phyloP scores from a whole-genome alignment of 805 yeast genomes.

The Saccharomycopsis sp. region DNA sequence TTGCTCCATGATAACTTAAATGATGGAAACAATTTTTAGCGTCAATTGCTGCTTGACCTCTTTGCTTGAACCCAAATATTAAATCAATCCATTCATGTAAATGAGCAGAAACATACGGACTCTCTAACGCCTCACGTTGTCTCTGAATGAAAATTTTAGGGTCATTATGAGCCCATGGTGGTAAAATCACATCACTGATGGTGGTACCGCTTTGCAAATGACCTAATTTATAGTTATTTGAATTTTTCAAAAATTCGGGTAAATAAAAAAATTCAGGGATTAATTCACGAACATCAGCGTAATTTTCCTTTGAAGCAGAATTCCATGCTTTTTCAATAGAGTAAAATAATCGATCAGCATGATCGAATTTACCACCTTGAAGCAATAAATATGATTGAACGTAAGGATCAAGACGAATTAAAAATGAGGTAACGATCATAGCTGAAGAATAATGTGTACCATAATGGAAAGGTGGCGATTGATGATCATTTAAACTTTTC shows the following conservation, averaged over 20 bases:
- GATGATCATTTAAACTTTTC: slow-evolving; percentile 48
- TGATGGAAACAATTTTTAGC: slow-evolving; percentile 76
- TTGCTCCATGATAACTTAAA: slow-evolving; percentile 78
- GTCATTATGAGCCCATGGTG: slow-evolving; percentile 80
- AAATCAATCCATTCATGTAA: slow-evolving; percentile 82
- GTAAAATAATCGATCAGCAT: slow-evolving; percentile 74
- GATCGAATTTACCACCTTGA: slow-evolving; percentile 87
- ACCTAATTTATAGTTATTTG: slow-evolving; percentile 67
- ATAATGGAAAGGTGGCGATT: slow-evolving; percentile 77
- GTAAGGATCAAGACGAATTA: slow-evolving; percentile 73
- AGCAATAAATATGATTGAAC: slow-evolving; percentile 69
- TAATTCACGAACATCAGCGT: slow-evolving; percentile 82
- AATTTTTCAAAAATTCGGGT: slow-evolving; percentile 69
- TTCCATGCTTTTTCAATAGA: slow-evolving; percentile 75
- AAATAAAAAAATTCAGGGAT: slow-evolving; percentile 81
- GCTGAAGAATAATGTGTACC: slow-evolving; percentile 94
- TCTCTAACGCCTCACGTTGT: slow-evolving; percentile 78
- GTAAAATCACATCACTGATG: slow-evolving; percentile 59
- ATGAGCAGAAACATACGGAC: slow-evolving; percentile 69
- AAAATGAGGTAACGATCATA: slow-evolving; percentile 80
- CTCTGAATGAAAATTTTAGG: slow-evolving; percentile 66
- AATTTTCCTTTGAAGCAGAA: slow-evolving; percentile 70
- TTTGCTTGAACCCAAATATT: slow-evolving; percentile 74
- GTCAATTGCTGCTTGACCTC: slow-evolving; percentile 60
- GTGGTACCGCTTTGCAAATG: slow-evolving; percentile 49